Conservation (phyloP, 768 basidiomycete species). For the Plicaturopsis crispa region DNA sequence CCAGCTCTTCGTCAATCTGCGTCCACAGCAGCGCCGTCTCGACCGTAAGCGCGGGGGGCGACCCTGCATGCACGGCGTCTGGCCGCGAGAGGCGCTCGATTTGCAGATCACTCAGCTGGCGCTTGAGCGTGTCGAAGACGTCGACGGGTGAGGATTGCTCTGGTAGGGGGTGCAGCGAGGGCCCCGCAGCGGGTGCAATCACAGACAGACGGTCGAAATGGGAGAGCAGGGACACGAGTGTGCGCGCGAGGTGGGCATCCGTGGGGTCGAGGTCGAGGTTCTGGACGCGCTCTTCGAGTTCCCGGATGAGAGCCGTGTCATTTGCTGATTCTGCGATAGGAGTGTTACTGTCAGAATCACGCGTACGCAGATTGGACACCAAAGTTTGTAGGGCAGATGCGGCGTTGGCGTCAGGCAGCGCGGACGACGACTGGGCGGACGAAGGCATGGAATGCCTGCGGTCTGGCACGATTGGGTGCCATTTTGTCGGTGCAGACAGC, state of each 20-base stretch:
- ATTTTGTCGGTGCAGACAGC: conserved; percentile 41
- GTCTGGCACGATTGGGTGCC: conserved; percentile 51
- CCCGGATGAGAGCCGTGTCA: conserved; percentile 48
- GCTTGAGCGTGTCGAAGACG: conserved; percentile 53
- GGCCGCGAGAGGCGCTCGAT: conserved; percentile 42
- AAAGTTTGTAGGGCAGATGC: conserved; percentile 52
- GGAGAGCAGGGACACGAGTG: conserved; percentile 61
- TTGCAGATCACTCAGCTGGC: conserved; percentile 64
- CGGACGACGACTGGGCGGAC: conserved; percentile 24
- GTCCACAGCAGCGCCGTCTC: conserved; percentile 68
- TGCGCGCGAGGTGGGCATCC: conserved; percentile 58
- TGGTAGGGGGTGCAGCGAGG: conserved; percentile 4
- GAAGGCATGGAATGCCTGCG: conserved; percentile 56
- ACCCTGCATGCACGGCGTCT: conserved; percentile 24
- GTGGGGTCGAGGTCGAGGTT: conserved; percentile 32
- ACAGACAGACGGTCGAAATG: conserved; percentile 60
- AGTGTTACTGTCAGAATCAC: conserved; percentile 36
- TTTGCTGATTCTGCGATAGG: conserved; percentile 30
- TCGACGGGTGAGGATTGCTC: conserved; percentile 20
- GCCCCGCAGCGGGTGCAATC: conserved; percentile 17
- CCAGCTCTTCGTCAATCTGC: conserved; percentile 67
- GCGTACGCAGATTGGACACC: conserved; percentile 51
- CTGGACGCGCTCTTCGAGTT: conserved; percentile 51
- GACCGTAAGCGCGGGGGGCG: conserved; percentile 40
- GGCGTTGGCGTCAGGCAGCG: conserved; percentile 20